A percentile compares a stretch with the other conserved stretches of the same genome.
These are phyloP conservation scores for Ceratocystis alfenasii DNA, from an alignment of 2,329 filamentous ascomycete genomes.

Conservation along the genomic window DNA sequence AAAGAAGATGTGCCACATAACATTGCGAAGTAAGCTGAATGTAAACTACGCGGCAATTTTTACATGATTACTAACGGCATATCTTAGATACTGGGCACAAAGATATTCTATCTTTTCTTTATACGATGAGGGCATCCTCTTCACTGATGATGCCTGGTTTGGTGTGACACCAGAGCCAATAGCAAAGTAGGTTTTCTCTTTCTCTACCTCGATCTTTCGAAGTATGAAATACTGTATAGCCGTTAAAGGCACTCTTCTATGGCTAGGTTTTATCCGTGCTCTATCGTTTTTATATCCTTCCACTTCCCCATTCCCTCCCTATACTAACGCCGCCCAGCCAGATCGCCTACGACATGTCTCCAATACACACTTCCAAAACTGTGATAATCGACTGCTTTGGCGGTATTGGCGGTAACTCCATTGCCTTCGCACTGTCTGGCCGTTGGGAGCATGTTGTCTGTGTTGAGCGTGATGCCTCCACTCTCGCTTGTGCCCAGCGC, in stretches of 20 bases:
- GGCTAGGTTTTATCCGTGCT: too few species aligned
- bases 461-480: conserved; percentile 70
- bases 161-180: conserved; percentile 91
- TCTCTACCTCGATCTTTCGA: background rate
- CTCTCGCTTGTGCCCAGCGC: conserved; percentile 79
- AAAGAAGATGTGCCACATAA: conserved; percentile 64
- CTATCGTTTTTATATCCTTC: background rate
- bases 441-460: conserved; percentile 77
- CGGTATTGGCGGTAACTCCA: conserved; percentile 84
- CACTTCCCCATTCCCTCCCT: background rate
- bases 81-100: conserved; percentile 72
- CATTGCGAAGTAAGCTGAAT: conserved; percentile 59
- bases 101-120: conserved; percentile 74
- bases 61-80: background rate
- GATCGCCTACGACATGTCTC: conserved; percentile 61
- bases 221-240: too few species aligned
- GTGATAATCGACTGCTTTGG: conserved; percentile 80
- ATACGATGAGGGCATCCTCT: conserved; percentile 77
- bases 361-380: conserved; percentile 42
- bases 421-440: conserved; percentile 75
- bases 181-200: conserved; percentile 50
- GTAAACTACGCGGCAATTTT: background rate
- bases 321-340: conserved; percentile 38
- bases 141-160: conserved; percentile 94
- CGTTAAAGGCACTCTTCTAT: too few species aligned